Percentiles rank a stretch among this genome's conserved stretches.
Evolutionary conservation across 495 filamentous ascomycete genomes (phyloP).

Genomic region (Neurospora sp.): DNA sequence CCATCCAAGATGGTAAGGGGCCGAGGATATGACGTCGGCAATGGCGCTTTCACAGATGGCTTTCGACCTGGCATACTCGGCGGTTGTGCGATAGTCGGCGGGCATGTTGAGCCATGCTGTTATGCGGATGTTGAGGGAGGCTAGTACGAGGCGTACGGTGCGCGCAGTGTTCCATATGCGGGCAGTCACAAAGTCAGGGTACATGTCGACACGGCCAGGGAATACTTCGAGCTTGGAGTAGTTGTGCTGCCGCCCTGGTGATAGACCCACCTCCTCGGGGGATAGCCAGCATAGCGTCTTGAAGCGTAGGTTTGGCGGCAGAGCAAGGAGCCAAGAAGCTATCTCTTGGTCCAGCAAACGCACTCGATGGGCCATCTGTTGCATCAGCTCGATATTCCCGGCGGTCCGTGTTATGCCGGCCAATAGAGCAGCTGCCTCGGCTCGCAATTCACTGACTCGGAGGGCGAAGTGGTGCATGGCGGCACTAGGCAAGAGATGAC

Average conservation of each 20-base stretch:
- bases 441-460: slow-evolving; percentile 31
- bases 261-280: slow-evolving; percentile 22
- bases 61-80: slow-evolving; percentile 36
- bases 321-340: slow-evolving; percentile 27
- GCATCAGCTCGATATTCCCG: slow-evolving; percentile 25
- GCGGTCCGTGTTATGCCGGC: slow-evolving; percentile 19
- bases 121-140: slow-evolving; percentile 33
- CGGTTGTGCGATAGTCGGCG: slow-evolving; percentile 39
- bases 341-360: slow-evolving; percentile 32
- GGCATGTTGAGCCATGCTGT: slow-evolving; percentile 38
- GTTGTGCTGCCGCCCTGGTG: slow-evolving; percentile 18
- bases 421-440: slow-evolving; percentile 28
- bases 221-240: slow-evolving; percentile 34
- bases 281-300: slow-evolving; percentile 37
- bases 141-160: slow-evolving; percentile 32
- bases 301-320: slow-evolving; percentile 27
- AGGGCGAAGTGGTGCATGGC: slow-evolving; percentile 31
- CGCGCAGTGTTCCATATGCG: slow-evolving; percentile 36
- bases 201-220: slow-evolving; percentile 43
- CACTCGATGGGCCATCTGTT: slow-evolving; percentile 25
- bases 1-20: slow-evolving; percentile 45
- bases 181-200: slow-evolving; percentile 37
- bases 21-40: slow-evolving; percentile 39
- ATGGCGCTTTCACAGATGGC: slow-evolving; percentile 32
- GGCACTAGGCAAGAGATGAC: slow-evolving; percentile 23